A percentile compares a stretch with the other conserved stretches of the same genome.
phyloP scores from a whole-genome alignment of 192 early-diverging fungal species.

The Gaertneriomyces semiglobifer region DNA sequence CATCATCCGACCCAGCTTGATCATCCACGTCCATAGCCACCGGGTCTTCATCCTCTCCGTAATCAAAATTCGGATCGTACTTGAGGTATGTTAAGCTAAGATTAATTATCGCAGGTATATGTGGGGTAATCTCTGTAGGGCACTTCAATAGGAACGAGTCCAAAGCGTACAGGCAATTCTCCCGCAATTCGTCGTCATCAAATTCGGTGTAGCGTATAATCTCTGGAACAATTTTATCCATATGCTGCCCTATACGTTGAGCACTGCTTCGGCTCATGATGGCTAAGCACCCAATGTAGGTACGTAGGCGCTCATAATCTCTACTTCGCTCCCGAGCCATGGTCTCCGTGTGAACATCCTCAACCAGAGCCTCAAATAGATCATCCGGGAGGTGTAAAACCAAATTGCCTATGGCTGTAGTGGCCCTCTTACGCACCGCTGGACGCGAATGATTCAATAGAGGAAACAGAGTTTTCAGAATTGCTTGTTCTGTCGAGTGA shows the following conservation, averaged over 20 bases:
- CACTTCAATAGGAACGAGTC: slow-evolving; percentile 76
- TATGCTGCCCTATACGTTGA: slow-evolving; percentile 61
- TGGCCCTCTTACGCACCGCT: slow-evolving; percentile 76
- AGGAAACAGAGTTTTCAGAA: slow-evolving; percentile 63
- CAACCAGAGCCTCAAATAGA: slow-evolving; percentile 65
- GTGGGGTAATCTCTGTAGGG: slow-evolving; percentile 67
- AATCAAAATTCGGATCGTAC: slow-evolving; percentile 84
- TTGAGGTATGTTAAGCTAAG: slow-evolving; percentile 65
- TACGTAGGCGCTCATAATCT: slow-evolving; percentile 66
- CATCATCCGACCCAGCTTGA: slow-evolving; percentile 60
- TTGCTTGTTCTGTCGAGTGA: slow-evolving; percentile 47
- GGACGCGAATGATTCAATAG: slow-evolving; percentile 67
- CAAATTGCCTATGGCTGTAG: slow-evolving; percentile 64
- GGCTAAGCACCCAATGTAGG: slow-evolving; percentile 69
- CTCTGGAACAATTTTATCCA: slow-evolving; percentile 59
- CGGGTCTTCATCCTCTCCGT: slow-evolving; percentile 69
- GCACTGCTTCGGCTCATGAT: slow-evolving; percentile 75
- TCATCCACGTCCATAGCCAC: slow-evolving; percentile 45
- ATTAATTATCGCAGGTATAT: slow-evolving; percentile 56
- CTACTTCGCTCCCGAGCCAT: slow-evolving; percentile 46
- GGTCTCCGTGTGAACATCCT: slow-evolving; percentile 52
- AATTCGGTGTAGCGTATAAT: slow-evolving; percentile 54
- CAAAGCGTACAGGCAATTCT: slow-evolving; percentile 74
- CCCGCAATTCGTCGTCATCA: slow-evolving; percentile 79
- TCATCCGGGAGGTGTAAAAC: slow-evolving; percentile 65